Percentiles rank a stretch among this genome's conserved stretches.
Conservation (phyloP, 2,329 filamentous ascomycete species). For the Furcasterigmium sp. region DNA sequence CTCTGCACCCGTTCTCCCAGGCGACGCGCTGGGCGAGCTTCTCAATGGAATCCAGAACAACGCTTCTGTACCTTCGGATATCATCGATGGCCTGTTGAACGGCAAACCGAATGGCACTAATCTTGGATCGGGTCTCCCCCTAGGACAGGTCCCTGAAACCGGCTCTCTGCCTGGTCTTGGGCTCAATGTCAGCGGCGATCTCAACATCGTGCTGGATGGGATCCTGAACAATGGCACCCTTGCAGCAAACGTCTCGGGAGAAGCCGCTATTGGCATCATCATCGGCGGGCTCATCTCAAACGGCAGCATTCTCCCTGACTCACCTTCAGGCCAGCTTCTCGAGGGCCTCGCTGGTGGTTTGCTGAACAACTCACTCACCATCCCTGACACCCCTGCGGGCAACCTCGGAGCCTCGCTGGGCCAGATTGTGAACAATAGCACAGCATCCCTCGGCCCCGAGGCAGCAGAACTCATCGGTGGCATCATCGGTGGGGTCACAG, state of each 20-base stretch:
- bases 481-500: background rate
- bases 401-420: background rate
- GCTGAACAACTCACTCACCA: background rate
- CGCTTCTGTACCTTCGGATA: background rate
- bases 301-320: background rate
- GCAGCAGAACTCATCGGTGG: background rate
- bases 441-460: background rate
- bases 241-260: background rate
- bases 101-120: background rate
- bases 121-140: too few relatives aligned
- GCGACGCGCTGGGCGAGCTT: background rate
- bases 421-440: background rate
- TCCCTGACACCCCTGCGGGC: background rate
- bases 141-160: too few relatives aligned
- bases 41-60: background rate
- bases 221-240: background rate
- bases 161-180: background rate
- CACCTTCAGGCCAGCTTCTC: background rate
- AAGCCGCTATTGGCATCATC: background rate
- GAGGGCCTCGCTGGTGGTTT: slow-evolving; percentile 1
- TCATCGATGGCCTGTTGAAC: background rate
- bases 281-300: background rate
- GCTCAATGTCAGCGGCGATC: background rate
- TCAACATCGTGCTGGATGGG: background rate
- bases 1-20: background rate